Evolutionary conservation across 257 asterid genomes (phyloP).

Genomic region (Solanum appendiculatum): DNA sequence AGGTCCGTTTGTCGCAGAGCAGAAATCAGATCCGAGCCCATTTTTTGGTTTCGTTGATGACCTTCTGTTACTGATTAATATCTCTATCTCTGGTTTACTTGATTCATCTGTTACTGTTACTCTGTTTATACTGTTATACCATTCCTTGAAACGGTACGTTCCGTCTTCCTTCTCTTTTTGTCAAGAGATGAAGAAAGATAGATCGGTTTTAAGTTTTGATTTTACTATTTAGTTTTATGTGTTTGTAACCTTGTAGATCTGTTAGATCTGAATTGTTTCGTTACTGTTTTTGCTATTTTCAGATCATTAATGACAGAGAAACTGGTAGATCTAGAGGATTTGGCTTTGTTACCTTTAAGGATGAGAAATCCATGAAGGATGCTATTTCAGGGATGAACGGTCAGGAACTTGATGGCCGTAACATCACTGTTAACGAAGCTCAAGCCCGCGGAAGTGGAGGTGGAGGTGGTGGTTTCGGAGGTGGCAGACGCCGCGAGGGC

Average conservation of each 20-base stretch:
- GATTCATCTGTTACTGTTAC: neutral
- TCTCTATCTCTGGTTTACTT: neutral
- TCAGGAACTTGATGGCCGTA: conserved; percentile 72
- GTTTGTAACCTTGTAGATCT: neutral
- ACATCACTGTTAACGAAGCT: conserved; percentile 84
- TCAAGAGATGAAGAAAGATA: conserved; percentile 15
- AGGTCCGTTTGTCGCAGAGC: conserved; percentile 40
- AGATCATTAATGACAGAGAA: conserved; percentile 85
- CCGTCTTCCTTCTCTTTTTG: neutral
- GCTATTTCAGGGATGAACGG: conserved; percentile 88
- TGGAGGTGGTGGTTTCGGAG: conserved; percentile 20
- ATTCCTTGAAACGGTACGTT: conserved; percentile 25
- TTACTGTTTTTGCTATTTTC: neutral
- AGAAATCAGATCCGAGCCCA: conserved; percentile 13
- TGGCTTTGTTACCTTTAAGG: conserved; percentile 80
- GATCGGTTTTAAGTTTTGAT: conserved; percentile 8
- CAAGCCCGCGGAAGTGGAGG: conserved; percentile 74
- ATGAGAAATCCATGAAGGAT: conserved; percentile 63
- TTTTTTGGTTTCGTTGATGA: conserved; percentile 21
- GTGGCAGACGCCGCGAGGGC: conserved; percentile 9
- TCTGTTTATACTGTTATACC: neutral
- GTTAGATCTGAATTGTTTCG: neutral
- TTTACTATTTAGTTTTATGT: neutral
- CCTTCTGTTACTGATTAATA: neutral
- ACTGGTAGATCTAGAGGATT: conserved; percentile 93